Conservation (phyloP, 2,329 filamentous ascomycete species). For the Phialophora verrucosa region DNA sequence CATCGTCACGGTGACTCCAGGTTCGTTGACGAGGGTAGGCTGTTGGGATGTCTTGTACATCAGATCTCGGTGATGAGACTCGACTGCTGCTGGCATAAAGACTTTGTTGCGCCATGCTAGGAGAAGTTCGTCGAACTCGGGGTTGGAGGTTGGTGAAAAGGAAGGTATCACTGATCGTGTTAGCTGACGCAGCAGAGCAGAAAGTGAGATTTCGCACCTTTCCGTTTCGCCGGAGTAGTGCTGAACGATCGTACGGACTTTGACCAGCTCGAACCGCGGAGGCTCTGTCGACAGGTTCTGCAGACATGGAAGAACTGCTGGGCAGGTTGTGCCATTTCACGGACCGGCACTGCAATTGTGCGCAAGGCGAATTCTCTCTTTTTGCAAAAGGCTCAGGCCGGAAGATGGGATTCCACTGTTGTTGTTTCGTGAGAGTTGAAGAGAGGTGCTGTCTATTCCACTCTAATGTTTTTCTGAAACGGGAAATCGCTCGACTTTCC, state of each 20-base stretch:
- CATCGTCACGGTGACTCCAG: conserved; percentile 49
- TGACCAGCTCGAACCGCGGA: conserved; percentile 38
- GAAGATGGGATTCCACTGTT: neutral
- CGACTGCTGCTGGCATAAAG: conserved; percentile 51
- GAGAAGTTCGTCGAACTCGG: conserved; percentile 50
- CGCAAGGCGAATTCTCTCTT: neutral
- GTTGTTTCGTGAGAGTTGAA: neutral
- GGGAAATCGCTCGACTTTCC: conserved; percentile 17
- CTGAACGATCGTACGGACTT: conserved; percentile 35
- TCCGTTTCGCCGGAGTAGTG: conserved; percentile 30
- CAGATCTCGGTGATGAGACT: conserved; percentile 46
- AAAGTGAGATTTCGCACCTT: conserved; percentile 25
- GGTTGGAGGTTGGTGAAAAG: conserved; percentile 48
- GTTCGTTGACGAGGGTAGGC: conserved; percentile 47
- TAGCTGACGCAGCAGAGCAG: neutral
- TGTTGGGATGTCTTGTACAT: conserved; percentile 49
- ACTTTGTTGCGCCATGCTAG: conserved; percentile 51
- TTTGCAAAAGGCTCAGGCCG: neutral
- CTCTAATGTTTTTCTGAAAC: conserved; percentile 8
- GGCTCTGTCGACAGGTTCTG: conserved; percentile 40
- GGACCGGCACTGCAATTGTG: conserved; percentile 1
- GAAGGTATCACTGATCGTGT: conserved; percentile 45
- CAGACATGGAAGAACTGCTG: conserved; percentile 48
- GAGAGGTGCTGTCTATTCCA: neutral
- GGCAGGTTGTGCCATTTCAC: conserved; percentile 47